phyloP scores from a whole-genome alignment of 129 eudicot species.

The Helichrysum umbraculigerum region DNA sequence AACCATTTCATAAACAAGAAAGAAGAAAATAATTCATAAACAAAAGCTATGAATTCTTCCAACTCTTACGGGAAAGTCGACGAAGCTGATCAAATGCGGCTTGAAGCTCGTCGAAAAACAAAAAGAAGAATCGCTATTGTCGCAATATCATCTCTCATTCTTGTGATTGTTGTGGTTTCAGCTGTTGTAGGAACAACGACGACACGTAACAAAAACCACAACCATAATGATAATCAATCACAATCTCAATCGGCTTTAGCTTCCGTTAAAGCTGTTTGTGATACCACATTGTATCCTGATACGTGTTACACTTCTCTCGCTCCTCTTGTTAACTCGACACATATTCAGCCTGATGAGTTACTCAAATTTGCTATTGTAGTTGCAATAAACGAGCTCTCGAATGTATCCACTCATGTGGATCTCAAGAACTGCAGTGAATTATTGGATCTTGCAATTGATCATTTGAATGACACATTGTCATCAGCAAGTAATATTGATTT shows the following conservation, averaged over 20 bases:
- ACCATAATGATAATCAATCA: slow-evolving; percentile 3
- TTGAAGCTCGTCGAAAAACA: slow-evolving; percentile 40
- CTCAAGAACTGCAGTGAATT: slow-evolving; percentile 50
- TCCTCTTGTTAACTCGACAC: slow-evolving; percentile 37
- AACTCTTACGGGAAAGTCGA: slow-evolving; percentile 59
- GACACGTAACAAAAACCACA: slow-evolving; percentile 20
- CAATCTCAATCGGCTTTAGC: slow-evolving; percentile 22
- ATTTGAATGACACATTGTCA: slow-evolving; percentile 42
- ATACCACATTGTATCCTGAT: slow-evolving; percentile 51
- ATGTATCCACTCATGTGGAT: slow-evolving; percentile 29
- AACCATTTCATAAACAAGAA: not conserved
- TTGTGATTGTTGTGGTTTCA: slow-evolving; percentile 44
- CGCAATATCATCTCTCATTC: slow-evolving; percentile 45
- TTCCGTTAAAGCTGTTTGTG: slow-evolving; percentile 50
- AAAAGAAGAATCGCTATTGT: slow-evolving; percentile 40
- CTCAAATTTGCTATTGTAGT: slow-evolving; percentile 47
- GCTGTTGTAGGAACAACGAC: slow-evolving; percentile 45
- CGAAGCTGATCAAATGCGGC: slow-evolving; percentile 50
- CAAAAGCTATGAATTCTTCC: slow-evolving; percentile 33
- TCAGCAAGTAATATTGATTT: slow-evolving; percentile 4
- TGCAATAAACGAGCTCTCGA: slow-evolving; percentile 44
- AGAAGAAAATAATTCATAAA: not conserved
- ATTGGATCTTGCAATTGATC: slow-evolving; percentile 48
- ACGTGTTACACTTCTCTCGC: slow-evolving; percentile 47
- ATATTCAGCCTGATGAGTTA: slow-evolving; percentile 39